Evolutionary conservation across 2,329 filamentous ascomycete genomes (phyloP).

Genomic region (Acarospora socialis): DNA sequence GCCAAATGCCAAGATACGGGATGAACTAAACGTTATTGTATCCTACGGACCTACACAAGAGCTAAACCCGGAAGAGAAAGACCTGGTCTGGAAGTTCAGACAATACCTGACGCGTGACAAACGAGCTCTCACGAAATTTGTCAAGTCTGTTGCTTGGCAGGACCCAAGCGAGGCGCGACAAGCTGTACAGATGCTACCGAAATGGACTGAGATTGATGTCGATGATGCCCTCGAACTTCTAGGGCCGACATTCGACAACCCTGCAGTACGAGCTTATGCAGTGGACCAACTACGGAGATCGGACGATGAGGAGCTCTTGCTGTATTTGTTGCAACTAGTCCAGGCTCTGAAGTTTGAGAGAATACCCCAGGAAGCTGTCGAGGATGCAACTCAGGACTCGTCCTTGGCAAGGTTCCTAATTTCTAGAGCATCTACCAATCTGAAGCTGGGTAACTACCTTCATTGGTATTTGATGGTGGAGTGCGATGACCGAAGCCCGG

Average conservation of each 20-base stretch:
- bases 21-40: slow-evolving; percentile 83
- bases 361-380: slow-evolving; percentile 47
- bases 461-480: slow-evolving; percentile 99
- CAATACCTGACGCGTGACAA: slow-evolving; percentile 92
- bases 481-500: slow-evolving; percentile 67
- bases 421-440: slow-evolving; percentile 70
- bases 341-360: slow-evolving; percentile 92
- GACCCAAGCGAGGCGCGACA: slow-evolving; percentile 75
- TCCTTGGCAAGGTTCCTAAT: slow-evolving; percentile 85
- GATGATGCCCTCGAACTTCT: slow-evolving; percentile 92
- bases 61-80: slow-evolving; percentile 80
- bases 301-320: slow-evolving; percentile 76
- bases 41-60: slow-evolving; percentile 85
- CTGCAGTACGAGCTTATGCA: slow-evolving; percentile 78
- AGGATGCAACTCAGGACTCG: slow-evolving; percentile 55
- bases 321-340: slow-evolving; percentile 87
- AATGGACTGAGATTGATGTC: slow-evolving; percentile 94
- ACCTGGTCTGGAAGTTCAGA: slow-evolving; percentile 93
- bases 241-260: slow-evolving; percentile 81
- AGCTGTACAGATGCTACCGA: slow-evolving; percentile 74
- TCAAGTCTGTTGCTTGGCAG: slow-evolving; percentile 93
- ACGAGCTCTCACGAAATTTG: slow-evolving; percentile 83
- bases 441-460: slow-evolving; percentile 84
- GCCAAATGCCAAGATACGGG: slow-evolving; percentile 87
- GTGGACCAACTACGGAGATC: slow-evolving; percentile 84